Evolutionary conservation across 2,329 filamentous ascomycete genomes (phyloP), one percentile per base, ranked within the genome.

Genomic region (Sporothrix humicola): DNA sequence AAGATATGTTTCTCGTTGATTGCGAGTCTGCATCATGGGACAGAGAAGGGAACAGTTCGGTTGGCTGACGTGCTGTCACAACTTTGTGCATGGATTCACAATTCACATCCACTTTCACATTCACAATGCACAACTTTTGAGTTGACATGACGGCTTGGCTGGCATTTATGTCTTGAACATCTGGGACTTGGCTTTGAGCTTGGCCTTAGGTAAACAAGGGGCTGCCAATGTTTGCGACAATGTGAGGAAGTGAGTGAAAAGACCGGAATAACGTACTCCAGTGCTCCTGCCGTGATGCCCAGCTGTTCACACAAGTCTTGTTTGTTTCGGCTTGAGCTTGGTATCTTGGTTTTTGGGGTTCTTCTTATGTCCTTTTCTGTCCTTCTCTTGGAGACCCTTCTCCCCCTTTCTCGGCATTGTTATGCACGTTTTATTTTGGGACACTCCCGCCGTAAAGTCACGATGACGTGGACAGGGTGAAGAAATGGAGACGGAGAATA

Each of bases 341-440:
- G 48, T 54, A 52, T 52, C 48, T 15, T 52, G 15, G 48, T 17
- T 17, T 20, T 37, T 37, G 31, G 31, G 9, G 52, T 20, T 23
- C 52, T 54, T 48, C 15, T 48, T 13, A 3, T 58, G 13, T 26
- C 9, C 54, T 50, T 61, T n/a, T 15, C 15, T 10, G 58, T 56
- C 20, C 7, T 37, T 37, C 31, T 37, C 31, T 37, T 37, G 31
- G 31, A 37, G 31, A 37, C 31, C 1, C 52, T 12, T n/a, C n/a
- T 20, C 20, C 61, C 61, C 9, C 23, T 56, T 58, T 44, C 68
- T 59, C 52, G 68, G 68, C 52, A 70, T 46, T 58, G 26, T 70
- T 37, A 70, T 70, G 68, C 68, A 70, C 68, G 31, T 46, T 52
- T 46, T 58, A 69, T 69, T 69, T 58, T 69, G 37, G 50, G 50